These are phyloP conservation scores for Globisporangium carolinianum DNA, from an alignment of 352 stramenopile genomes.

Conservation along the genomic window DNA sequence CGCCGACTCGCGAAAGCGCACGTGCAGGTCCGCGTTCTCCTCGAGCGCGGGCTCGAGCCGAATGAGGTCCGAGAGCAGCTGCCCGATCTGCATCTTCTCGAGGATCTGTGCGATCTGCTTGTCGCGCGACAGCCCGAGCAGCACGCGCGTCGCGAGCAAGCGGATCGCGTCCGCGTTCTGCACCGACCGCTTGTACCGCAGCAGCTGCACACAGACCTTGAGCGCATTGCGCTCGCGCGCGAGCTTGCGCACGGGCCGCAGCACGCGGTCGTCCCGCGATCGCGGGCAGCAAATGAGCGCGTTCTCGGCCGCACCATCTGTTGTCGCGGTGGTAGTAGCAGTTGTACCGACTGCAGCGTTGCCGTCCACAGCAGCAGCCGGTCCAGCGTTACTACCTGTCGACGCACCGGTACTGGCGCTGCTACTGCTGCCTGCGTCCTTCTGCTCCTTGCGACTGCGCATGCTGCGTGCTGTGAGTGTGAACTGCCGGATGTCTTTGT, in stretches of 20 bases:
- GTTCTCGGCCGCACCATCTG: constrained; percentile 10
- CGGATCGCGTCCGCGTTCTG: constrained; percentile 84
- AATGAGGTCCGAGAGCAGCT: constrained; percentile 84
- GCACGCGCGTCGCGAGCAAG: constrained; percentile 67
- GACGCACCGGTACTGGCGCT: too few relatives aligned
- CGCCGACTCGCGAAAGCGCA: constrained; percentile 82
- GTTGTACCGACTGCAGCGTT: not conserved
- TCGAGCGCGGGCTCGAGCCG: constrained; percentile 78
- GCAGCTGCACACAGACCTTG: constrained; percentile 82
- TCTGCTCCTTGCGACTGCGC: constrained; percentile 35
- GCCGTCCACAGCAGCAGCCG: not conserved
- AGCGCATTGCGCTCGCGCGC: constrained; percentile 78
- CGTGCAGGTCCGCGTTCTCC: constrained; percentile 80
- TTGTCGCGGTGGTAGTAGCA: not conserved
- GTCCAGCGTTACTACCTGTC: too few relatives aligned
- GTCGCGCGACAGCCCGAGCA: constrained; percentile 80
- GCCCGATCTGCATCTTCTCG: constrained; percentile 86
- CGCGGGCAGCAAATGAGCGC: constrained; percentile 39
- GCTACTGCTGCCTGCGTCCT: not conserved
- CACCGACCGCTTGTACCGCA: constrained; percentile 83
- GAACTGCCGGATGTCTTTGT: constrained; percentile 80
- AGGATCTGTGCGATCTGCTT: constrained; percentile 86
- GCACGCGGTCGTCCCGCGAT: constrained; percentile 56
- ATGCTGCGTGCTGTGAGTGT: constrained; percentile 68
- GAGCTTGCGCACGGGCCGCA: constrained; percentile 65